phyloP scores from a whole-genome alignment of 2,329 filamentous ascomycete genomes.

The Ascochyta viciae-villosae region DNA sequence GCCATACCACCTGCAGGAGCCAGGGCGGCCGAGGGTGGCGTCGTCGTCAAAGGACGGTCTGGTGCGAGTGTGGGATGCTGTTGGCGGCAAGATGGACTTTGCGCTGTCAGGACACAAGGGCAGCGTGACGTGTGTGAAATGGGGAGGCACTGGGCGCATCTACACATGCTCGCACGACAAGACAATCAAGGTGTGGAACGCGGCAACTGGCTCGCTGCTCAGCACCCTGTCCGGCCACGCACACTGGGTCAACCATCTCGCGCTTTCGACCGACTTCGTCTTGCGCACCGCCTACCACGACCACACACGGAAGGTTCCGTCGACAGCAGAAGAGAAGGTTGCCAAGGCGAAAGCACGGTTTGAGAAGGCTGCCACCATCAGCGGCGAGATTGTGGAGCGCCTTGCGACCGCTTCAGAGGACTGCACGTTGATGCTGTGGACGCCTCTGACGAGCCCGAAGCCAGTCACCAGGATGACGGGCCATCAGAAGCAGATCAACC shows the following conservation, averaged over 20 bases:
- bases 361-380: conserved; percentile 79
- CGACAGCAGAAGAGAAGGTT: conserved; percentile 72
- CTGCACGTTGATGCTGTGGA: conserved; percentile 96
- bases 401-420: conserved; percentile 93
- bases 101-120: conserved; percentile 88
- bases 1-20: conserved; percentile 82
- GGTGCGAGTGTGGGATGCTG: conserved; percentile 84
- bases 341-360: conserved; percentile 82
- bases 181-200: conserved; percentile 89
- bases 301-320: conserved; percentile 74
- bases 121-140: conserved; percentile 87
- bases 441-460: conserved; percentile 77
- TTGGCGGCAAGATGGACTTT: conserved; percentile 78
- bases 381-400: conserved; percentile 79
- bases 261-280: conserved; percentile 90
- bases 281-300: conserved; percentile 87
- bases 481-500: conserved; percentile 96
- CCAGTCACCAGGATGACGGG: conserved; percentile 88
- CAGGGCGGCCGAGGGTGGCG: conserved; percentile 78
- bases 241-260: conserved; percentile 95
- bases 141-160: conserved; percentile 80
- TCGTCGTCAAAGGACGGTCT: conserved; percentile 91
- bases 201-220: conserved; percentile 76
- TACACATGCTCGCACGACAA: conserved; percentile 78
- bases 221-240: conserved; percentile 83